A percentile compares a stretch with the other conserved stretches of the same genome.
Evolutionary conservation across 1,139 yeast genomes (phyloP).

Genomic region (Saccharomyces hybrid): DNA sequence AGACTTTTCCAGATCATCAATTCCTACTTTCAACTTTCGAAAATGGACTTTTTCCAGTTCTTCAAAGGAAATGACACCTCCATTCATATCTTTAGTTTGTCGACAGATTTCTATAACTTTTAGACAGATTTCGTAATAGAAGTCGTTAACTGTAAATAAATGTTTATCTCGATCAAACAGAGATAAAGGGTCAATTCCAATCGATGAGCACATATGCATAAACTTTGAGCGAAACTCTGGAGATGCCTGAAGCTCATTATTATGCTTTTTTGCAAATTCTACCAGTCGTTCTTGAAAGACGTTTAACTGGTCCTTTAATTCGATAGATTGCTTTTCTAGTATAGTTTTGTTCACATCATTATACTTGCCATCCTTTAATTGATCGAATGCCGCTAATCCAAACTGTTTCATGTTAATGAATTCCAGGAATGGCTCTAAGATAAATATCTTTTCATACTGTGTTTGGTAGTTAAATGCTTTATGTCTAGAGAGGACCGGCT

Average conservation of each 20-base stretch:
- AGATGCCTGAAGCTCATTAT: constrained; percentile 54
- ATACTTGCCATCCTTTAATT: constrained; percentile 10
- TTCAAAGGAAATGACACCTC: constrained; percentile 64
- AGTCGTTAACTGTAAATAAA: constrained; percentile 44
- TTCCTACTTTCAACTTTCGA: constrained; percentile 34
- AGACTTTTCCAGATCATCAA: constrained; percentile 44
- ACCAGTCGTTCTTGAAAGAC: constrained; percentile 55
- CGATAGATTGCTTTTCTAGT: constrained; percentile 40
- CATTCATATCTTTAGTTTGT: constrained; percentile 61
- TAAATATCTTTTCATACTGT: not conserved
- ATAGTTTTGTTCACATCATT: constrained; percentile 16
- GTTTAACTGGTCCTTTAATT: constrained; percentile 49
- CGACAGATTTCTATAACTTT: constrained; percentile 69
- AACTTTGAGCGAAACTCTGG: constrained; percentile 62
- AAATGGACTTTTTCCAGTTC: constrained; percentile 42
- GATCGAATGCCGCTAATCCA: constrained; percentile 27
- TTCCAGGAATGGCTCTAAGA: not conserved
- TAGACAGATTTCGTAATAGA: constrained; percentile 58
- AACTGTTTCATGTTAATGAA: constrained; percentile 20
- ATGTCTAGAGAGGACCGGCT: too few species aligned
- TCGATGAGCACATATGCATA: constrained; percentile 63
- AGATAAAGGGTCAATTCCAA: constrained; percentile 79
- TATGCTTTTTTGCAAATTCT: constrained; percentile 56
- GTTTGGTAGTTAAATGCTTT: not conserved
- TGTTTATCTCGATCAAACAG: constrained; percentile 29